Base-by-base conservation (phyloP, 2,329 filamentous ascomycete species). In the Fusarium chuoi region DNA sequence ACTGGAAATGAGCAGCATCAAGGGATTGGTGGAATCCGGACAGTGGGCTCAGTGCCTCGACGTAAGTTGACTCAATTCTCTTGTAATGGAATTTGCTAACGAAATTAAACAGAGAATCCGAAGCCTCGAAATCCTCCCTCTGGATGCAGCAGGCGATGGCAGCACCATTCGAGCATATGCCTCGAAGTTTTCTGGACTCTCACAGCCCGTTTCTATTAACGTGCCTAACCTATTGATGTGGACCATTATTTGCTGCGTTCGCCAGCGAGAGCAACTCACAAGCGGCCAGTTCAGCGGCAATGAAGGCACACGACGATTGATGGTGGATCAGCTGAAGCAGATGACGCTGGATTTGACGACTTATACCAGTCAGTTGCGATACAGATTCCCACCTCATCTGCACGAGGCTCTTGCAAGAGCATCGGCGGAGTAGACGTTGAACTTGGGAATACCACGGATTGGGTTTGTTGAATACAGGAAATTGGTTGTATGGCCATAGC, bases 171-270 rank as follows among this genome's bases (percentile, higher is more conserved):
- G 96, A 72, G 88, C 88, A 74, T 91, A 91, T 69, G 95, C 96
- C 3, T 91, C 94, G 77, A 92, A 91, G 70, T 98, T 99, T 84
- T 89, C 94, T 22, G 87, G 89, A 4, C 88, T 97, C 45, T 90
- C 94, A 8, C 90, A 94, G 75, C 90, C 95, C 13, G 93, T 99
- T 45, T 92, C 95, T 6, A 92, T 94, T 80, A 97, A 96, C 79
- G 91, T 98, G 77, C 96, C 96, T 24, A 94, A 96, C 82, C 87
- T 98, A 71, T 89, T 99, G 72, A 92, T 98, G 85, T 98, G 96
- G 96, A 94, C 94, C 56, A 94, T 99, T 75, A 89, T 92, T 46
- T 95, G 93, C 84, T 97, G 95, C 83, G 92, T 92, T 56, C 89
- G 91, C 64, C 92, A 98, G 83, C 90, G 94, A 71, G 91, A 93